Percentiles rank a stretch among this genome's conserved stretches.
Conservation (phyloP, 176 grass and related monocot species). For the Leersia perrieri region DNA sequence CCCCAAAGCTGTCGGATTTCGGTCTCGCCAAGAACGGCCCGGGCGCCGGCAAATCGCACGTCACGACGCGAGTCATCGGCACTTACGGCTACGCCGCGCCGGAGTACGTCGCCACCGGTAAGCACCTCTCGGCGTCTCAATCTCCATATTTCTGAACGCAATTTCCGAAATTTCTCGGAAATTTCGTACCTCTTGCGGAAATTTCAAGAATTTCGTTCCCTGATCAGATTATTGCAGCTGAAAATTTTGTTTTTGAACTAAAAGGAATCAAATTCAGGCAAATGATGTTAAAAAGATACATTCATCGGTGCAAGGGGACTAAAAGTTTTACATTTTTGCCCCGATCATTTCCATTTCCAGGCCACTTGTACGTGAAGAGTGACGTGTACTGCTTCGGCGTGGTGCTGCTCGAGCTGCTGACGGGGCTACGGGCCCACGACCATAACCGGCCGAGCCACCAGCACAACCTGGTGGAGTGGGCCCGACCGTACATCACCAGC, state of each 20-base stretch:
- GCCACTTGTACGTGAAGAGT: conserved; percentile 84
- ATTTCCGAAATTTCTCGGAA: too few relatives aligned
- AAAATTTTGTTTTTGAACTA: too few relatives aligned
- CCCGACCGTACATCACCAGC: conserved; percentile 45
- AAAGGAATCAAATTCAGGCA: too few relatives aligned
- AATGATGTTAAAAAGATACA: too few relatives aligned
- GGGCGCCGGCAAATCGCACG: conserved; percentile 54
- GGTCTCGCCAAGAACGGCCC: conserved; percentile 91
- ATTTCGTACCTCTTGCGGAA: too few relatives aligned
- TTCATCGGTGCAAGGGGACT: neutral
- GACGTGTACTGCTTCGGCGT: conserved; percentile 89
- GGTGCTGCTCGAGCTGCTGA: conserved; percentile 73
- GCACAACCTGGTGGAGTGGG: conserved; percentile 70
- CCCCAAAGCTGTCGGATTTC: conserved; percentile 83
- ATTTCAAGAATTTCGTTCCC: too few relatives aligned
- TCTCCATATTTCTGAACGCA: too few relatives aligned
- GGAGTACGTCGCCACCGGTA: conserved; percentile 88
- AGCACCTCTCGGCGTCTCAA: too few relatives aligned
- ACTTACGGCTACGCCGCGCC: conserved; percentile 94
- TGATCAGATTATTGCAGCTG: too few relatives aligned
- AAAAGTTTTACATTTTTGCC: neutral
- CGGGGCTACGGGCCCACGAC: conserved; percentile 74
- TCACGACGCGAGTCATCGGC: conserved; percentile 77
- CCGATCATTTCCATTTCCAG: conserved; percentile 13
- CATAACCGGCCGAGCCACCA: conserved; percentile 64